Conservation (phyloP, 306 rosid species). For the Quercus berberidifolia region DNA sequence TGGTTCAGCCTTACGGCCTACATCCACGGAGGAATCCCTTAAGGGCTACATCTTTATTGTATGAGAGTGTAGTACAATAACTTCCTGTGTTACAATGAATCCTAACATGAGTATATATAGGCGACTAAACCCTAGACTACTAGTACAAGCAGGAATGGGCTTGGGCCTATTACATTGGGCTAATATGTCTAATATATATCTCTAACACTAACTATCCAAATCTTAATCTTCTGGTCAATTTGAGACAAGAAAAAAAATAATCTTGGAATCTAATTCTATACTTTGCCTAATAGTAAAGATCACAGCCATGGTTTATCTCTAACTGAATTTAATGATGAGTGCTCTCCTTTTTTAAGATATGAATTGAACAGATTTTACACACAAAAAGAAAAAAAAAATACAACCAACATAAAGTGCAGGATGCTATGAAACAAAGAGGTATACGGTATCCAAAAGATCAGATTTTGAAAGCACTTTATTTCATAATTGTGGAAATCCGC, state of each 20-base stretch:
- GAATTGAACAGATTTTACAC: background rate
- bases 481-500: background rate
- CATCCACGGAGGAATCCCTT: too few species aligned
- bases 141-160: too few species aligned
- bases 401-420: background rate
- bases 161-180: too few species aligned
- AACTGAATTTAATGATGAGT: background rate
- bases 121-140: too few species aligned
- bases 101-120: too few species aligned
- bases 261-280: background rate
- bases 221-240: background rate
- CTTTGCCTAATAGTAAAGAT: background rate
- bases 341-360: background rate
- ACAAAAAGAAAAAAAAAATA: background rate
- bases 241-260: background rate
- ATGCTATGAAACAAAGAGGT: background rate
- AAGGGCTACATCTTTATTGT: too few species aligned
- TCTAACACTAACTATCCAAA: background rate
- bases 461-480: background rate
- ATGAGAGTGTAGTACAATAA: too few species aligned
- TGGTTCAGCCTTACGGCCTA: too few species aligned
- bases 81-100: too few species aligned
- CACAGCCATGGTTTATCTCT: background rate
- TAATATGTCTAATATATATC: too few species aligned
- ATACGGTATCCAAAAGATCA: background rate